Base-by-base conservation (phyloP, 2,329 filamentous ascomycete genomes). In the Aspergillus terreus region DNA sequence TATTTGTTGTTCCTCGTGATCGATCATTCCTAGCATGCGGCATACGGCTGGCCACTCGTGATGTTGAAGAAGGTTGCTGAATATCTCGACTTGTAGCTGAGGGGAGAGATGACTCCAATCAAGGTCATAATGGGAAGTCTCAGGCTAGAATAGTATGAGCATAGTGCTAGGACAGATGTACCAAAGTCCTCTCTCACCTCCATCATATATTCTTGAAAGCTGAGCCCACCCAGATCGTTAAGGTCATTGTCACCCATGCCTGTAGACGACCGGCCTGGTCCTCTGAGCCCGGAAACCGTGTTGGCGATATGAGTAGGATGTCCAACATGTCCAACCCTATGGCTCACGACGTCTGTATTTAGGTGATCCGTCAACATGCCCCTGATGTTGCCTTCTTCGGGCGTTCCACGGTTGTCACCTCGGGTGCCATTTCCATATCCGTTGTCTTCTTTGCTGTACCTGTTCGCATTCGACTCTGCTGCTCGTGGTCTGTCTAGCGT, bases 81-180 rank as follows among this genome's bases (percentile, higher is more conserved):
- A 50, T 12, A 74, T 72, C 46, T 73, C 71, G 3, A 65, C 59
- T 49, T 68, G 66, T 17, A 74, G 56, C 4, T 56, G 58, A 14
- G 54, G 56, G 14, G 60, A 57, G 5, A 74, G 53, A 35, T 72
- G 67, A 17, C 43, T 48, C 71, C 71, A 74, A 46, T 58, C 36
- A 9, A 64, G 63, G 30, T 60, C 44, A 4, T 2, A 23, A 23
- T 47, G 27, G 27, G 10, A 30, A 11, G 6, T 4, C 27, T 30
- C 12, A 12, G 38, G 11, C 53, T 50, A 33, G 27, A 30, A 30
- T 11, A 9, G 27, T 11, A 30, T 30, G 15, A 30, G 14, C 25
- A n/a, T 21, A 12, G 9, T 25, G 45, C 52, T 30, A 52, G 49
- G 15, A 12, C 25, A 43, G 27, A 30, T 30, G 27, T 30, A 4